Percentiles rank a stretch among this genome's conserved stretches.
phyloP scores from a whole-genome alignment of 2,329 filamentous ascomycete genomes.

The Sporothrix pseudoabietina region DNA sequence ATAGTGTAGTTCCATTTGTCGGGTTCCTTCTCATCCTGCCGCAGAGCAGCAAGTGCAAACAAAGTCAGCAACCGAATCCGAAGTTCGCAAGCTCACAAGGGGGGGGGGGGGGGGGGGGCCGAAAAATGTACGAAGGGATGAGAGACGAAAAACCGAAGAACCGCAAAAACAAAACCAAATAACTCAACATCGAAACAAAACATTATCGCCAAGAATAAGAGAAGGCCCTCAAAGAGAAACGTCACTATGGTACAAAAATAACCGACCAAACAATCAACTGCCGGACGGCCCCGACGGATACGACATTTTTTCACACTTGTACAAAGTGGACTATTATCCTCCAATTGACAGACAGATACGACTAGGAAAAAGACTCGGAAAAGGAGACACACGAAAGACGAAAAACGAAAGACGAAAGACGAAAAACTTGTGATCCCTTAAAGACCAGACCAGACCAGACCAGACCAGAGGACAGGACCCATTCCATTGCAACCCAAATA shows the following conservation, averaged over 20 bases:
- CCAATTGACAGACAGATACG: constrained; percentile 1
- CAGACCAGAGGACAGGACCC: not conserved
- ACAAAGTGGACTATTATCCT: not conserved
- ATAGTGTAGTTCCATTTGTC: not conserved
- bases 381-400: no score
- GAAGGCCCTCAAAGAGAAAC: not conserved
- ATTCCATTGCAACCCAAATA: not conserved
- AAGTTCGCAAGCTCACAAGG: not conserved
- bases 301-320: not conserved
- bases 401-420: no score
- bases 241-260: not conserved
- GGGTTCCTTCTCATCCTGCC: not conserved
- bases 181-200: not conserved
- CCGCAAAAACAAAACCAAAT: not conserved
- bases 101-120: not conserved
- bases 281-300: not conserved
- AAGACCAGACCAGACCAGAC: not conserved
- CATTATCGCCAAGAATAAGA: not conserved
- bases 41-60: not conserved
- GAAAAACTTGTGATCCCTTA: not conserved
- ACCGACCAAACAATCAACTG: not conserved
- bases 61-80: not conserved
- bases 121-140: not conserved
- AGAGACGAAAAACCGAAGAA: not conserved
- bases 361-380: not conserved